Evolutionary conservation across 2,329 filamentous ascomycete genomes (phyloP).

Genomic region (Talaromyces funiculosus): DNA sequence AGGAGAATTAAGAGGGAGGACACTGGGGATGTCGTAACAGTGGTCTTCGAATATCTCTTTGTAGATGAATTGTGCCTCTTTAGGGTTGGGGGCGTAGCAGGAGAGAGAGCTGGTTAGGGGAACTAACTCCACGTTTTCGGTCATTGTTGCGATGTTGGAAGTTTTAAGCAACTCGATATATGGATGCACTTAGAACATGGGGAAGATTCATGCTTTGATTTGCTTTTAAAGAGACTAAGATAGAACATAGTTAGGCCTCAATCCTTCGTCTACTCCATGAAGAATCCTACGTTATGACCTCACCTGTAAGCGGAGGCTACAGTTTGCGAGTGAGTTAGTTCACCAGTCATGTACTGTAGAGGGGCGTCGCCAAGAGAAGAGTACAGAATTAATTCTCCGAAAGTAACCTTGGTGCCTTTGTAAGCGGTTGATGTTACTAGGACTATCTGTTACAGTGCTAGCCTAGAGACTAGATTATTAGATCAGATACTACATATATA

Average conservation of each 20-base stretch:
- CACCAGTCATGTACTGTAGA: not conserved
- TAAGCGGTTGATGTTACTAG: not conserved
- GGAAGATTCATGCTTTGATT: no score
- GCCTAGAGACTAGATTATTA: not conserved
- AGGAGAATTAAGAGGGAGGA: not conserved
- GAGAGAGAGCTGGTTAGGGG: not conserved
- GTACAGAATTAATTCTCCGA: not conserved
- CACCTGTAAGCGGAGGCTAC: not conserved
- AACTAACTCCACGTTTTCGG: not conserved
- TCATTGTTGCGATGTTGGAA: not conserved
- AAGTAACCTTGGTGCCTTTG: not conserved
- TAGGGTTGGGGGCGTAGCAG: not conserved
- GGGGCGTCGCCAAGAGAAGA: not conserved
- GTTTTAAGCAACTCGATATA: not conserved
- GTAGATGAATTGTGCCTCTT: slow-evolving; percentile 6
- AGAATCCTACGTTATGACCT: not conserved
- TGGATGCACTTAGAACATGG: no score
- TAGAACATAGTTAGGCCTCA: not conserved
- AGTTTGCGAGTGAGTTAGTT: not conserved
- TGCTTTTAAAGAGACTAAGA: not conserved
- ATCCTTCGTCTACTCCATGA: not conserved
- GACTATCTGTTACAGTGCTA: no score
- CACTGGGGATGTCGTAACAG: not conserved
- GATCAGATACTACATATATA: not conserved
- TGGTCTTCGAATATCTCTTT: slow-evolving; percentile 5